Conservation (phyloP, 2,329 filamentous ascomycete species). For the Trichoderma polysporum region DNA sequence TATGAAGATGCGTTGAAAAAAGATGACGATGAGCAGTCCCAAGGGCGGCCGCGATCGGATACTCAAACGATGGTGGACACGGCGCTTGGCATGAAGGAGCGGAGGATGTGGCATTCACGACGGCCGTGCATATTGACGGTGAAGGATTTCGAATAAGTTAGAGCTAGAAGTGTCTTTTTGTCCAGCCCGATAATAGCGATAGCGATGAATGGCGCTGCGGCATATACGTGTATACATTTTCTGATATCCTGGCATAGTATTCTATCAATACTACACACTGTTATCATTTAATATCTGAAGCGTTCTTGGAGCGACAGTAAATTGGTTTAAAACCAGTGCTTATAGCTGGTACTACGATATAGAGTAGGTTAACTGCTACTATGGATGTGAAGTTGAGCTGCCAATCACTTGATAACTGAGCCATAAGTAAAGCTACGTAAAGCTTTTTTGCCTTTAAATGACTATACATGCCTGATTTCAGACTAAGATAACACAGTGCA, state of each 20-base stretch:
- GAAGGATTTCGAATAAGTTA: constrained; percentile 40
- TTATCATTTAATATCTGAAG: no score
- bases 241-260: not conserved
- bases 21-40: constrained; percentile 21
- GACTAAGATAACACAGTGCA: no score
- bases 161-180: not conserved
- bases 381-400: no score
- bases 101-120: constrained; percentile 64
- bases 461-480: no score
- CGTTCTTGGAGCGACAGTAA: no score
- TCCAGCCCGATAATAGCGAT: not conserved
- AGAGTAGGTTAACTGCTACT: no score
- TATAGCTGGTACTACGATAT: no score
- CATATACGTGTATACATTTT: not conserved
- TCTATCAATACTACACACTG: not conserved
- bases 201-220: not conserved
- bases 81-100: constrained; percentile 57
- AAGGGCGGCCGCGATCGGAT: constrained; percentile 44
- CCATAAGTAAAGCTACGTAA: no score
- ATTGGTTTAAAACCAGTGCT: no score
- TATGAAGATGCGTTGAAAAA: constrained; percentile 35
- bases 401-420: no score
- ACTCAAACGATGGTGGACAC: constrained; percentile 60
- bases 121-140: constrained; percentile 57
- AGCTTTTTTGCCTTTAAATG: no score